Base-by-base conservation (phyloP, 805 yeast species). In the Metschnikowia santaceciliae region DNA sequence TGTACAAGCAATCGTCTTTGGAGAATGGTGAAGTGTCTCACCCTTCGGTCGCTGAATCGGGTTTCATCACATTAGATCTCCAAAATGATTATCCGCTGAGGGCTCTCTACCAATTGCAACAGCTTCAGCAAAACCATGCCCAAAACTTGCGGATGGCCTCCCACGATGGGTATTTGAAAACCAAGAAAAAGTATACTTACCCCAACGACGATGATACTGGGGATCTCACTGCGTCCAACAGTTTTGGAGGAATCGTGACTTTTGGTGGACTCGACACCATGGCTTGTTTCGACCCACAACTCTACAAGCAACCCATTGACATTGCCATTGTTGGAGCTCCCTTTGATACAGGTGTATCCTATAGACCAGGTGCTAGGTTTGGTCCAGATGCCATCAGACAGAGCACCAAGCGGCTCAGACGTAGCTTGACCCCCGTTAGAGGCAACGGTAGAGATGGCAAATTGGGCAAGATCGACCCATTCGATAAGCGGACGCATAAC, bases 311-410 rank as follows among this genome's bases (percentile, higher is more conserved):
- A 17, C 50, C 54, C 7, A 59, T 72, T 32, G 85, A 81, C 56
- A 74, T 81, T 39, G 84, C 84, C 2, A 74, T 81, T 26, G 76
- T 80, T 11, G 84, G 84, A 2, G 83, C 83, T 1, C 84, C 83
- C 0, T 81, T 79, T 53, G 85, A 81, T 57, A 77, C 83, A 0
- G 82, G 83, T 1, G 79, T 76, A 1, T 74, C 82, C 0, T 81
- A 69, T 58, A 62, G 81, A 15, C 83, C 84, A 0, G 84, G 84
- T 2, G 82, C 84, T 4, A 62, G 84, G 34, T 80, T 81, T 62
- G 85, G 84, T 0, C 84, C 84, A 1, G 78, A 76, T 56, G 77
- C 78, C 0, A 73, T 79, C 11, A 65, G 84, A 53, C 70, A 67
- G 54, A 75, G 71, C 0, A 72, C 80, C 4, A 65, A 79, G 54